These are phyloP conservation scores for Lobosporangium transversale DNA, from an alignment of 192 early-diverging fungal genomes.

Conservation along the genomic window DNA sequence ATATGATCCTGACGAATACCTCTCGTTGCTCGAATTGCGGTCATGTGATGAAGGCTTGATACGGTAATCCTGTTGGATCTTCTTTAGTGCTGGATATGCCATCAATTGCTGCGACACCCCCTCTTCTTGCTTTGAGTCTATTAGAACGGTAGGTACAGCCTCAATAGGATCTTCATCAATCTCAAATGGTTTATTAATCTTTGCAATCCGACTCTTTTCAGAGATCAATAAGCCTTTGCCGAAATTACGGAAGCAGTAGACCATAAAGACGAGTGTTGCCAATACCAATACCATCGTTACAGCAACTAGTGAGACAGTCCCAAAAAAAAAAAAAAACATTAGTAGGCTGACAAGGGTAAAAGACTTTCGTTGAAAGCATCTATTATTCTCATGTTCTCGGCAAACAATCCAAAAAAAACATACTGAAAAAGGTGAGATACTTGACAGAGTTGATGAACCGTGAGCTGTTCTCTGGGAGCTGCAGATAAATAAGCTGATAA, in stretches of 20 bases:
- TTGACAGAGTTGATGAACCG: constrained; percentile 28
- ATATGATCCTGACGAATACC: background rate
- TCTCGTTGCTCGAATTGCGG: background rate
- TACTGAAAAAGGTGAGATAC: constrained; percentile 54
- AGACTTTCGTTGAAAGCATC: background rate
- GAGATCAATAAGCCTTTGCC: constrained; percentile 44
- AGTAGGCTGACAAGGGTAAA: background rate
- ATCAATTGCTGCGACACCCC: constrained; percentile 31
- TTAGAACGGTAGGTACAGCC: constrained; percentile 25
- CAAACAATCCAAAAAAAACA: background rate
- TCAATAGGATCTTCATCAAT: constrained; percentile 43
- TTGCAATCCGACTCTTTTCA: constrained; percentile 9
- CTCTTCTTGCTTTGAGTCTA: constrained; percentile 29
- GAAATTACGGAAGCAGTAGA: constrained; percentile 52
- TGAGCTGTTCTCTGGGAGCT: background rate
- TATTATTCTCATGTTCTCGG: background rate
- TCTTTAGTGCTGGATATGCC: constrained; percentile 47
- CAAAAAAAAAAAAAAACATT: background rate
- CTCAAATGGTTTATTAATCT: constrained; percentile 26
- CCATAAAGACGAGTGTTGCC: constrained; percentile 37
- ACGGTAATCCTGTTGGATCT: constrained; percentile 42
- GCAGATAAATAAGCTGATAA: constrained; percentile 30
- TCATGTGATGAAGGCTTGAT: constrained; percentile 5
- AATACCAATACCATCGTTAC: constrained; percentile 44
- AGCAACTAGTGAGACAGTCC: constrained; percentile 6